Evolutionary conservation across 225 moss, liverwort and hornwort genomes (phyloP).

Genomic region (Marchantia paleacea): DNA sequence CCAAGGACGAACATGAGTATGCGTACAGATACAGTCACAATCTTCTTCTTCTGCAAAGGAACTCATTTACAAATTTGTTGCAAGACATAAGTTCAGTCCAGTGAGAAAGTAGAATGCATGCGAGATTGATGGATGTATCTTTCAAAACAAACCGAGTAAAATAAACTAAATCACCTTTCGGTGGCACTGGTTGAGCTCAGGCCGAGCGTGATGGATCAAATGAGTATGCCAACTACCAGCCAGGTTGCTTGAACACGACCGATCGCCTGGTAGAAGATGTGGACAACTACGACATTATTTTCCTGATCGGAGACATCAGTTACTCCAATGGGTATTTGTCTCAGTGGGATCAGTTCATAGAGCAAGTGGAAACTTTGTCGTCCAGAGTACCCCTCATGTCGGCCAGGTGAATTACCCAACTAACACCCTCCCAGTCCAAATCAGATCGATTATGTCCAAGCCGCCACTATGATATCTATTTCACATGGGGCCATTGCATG

Average conservation of each 20-base stretch:
- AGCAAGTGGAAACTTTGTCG: conserved; percentile 56
- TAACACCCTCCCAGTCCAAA: too few relatives aligned
- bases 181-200: conserved; percentile 17
- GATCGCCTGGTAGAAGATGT: conserved; percentile 57
- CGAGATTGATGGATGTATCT: too few relatives aligned
- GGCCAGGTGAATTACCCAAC: conserved; percentile 26
- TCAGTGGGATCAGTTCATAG: conserved; percentile 60
- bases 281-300: conserved; percentile 49
- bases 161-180: neutral
- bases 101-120: too few relatives aligned
- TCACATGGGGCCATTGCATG: neutral
- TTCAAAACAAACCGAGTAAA: too few relatives aligned
- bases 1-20: neutral
- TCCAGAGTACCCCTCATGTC: conserved; percentile 55
- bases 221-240: conserved; percentile 55
- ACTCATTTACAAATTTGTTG: too few relatives aligned
- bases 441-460: too few relatives aligned
- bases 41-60: too few relatives aligned
- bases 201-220: conserved; percentile 57
- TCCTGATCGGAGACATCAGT: conserved; percentile 50
- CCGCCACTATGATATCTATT: neutral
- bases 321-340: conserved; percentile 56
- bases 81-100: too few relatives aligned
- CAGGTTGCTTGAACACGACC: conserved; percentile 64
- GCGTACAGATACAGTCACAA: neutral